These are phyloP conservation scores for Pseudogymnoascus sp. DNA, from an alignment of 2,329 filamentous ascomycete species.

Conservation along the genomic window DNA sequence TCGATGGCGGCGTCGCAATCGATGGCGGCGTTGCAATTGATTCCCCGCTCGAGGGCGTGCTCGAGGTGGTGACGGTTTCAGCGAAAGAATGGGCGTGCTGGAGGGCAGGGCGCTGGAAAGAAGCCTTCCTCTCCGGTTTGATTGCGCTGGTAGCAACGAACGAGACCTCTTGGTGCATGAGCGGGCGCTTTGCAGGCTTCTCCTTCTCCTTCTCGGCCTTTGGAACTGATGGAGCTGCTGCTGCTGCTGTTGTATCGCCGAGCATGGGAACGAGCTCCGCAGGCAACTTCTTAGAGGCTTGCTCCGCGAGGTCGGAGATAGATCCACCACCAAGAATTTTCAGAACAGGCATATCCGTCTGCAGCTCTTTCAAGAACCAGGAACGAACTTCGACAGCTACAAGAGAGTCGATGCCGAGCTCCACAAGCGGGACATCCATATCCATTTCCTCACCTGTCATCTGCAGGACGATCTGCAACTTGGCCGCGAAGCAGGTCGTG, in stretches of 20 bases:
- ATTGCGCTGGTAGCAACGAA: slow-evolving; percentile 9
- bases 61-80: slow-evolving; percentile 8
- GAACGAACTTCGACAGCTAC: slow-evolving; percentile 16
- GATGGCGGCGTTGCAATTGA: slow-evolving; percentile 2
- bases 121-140: not conserved
- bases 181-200: not conserved
- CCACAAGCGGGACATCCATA: not conserved
- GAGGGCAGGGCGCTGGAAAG: not conserved
- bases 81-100: not conserved
- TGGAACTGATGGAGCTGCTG: not conserved
- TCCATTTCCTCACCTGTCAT: not conserved
- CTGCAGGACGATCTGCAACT: not conserved
- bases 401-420: slow-evolving; percentile 18
- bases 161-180: slow-evolving; percentile 6
- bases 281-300: slow-evolving; percentile 9
- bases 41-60: slow-evolving; percentile 1
- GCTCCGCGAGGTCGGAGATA: slow-evolving; percentile 13
- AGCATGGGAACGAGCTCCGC: slow-evolving; percentile 5
- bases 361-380: slow-evolving; percentile 13
- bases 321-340: slow-evolving; percentile 16
- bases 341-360: slow-evolving; percentile 17
- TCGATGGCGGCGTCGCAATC: slow-evolving; percentile 1
- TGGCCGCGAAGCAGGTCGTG: not conserved
- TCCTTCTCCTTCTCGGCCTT: not conserved
- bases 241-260: not conserved